Evolutionary conservation across 768 basidiomycete species (phyloP), one percentile per base, ranked within the genome.

Genomic region (Tulasnella sp.): DNA sequence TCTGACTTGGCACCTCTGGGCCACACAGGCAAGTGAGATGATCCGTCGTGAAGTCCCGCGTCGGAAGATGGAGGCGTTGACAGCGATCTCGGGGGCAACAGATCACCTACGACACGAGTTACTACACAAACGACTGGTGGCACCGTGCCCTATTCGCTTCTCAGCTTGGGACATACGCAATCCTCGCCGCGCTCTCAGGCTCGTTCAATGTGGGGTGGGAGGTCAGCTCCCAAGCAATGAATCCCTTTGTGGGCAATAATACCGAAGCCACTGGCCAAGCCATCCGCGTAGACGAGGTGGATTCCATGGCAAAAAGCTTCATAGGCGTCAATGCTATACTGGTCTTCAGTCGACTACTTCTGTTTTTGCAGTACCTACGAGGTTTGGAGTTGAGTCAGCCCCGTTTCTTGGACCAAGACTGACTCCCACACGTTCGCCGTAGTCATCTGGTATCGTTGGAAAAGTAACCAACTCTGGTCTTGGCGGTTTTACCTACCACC

Each of bases 121-220:
- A 39, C 26, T 71, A 71, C 42, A 71, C 70, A 23, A 71, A 71
- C 42, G 70, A 71, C 70, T 71, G 70, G 70, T 71, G 70, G 70
- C 70, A 71, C 26, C 70, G 70, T 35, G 42, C 42, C n/a, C 42
- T 71, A 20, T 71, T 71, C 32, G 42, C 23, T 10, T 44, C 42
- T 32, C 70, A 26, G 42, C 35, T 71, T 7, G 35, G n/a, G 7
- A 71, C n/a, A 1, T 71, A 71, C 11, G 70, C 37, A 2, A 2
- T 18, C 23, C 42, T 71, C 16, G 70, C 70, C 10, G 70, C 70
- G 15, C 32, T n/a, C 55, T 57, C 55, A 9, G 55, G 55, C 2
- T 57, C 55, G 9, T 57, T n/a, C 55, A 57, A 23, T 26, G 55
- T 57, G 16, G 55, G 55, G 9, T 57, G 55, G 55, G 55, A 57